phyloP scores from a whole-genome alignment of 2,329 filamentous ascomycete genomes.

The Trichoderma sp. region DNA sequence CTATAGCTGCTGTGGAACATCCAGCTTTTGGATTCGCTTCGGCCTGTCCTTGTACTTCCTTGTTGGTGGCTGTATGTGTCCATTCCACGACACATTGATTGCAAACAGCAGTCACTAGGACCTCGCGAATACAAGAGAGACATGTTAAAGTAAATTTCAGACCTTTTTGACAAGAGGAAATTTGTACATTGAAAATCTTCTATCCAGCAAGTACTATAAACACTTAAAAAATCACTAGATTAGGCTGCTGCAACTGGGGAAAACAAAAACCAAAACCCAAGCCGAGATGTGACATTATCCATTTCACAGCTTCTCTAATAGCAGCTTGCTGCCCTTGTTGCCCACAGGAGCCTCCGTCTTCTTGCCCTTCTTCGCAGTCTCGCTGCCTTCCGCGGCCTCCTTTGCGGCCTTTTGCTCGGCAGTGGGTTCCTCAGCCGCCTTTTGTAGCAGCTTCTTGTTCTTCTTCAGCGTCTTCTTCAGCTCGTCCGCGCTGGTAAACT shows the following conservation, averaged over 20 bases:
- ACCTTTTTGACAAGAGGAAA: neutral
- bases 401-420: conserved; percentile 54
- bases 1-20: neutral
- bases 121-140: neutral
- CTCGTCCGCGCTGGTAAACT: conserved; percentile 67
- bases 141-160: neutral
- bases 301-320: conserved; percentile 58
- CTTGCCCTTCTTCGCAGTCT: conserved; percentile 48
- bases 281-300: neutral
- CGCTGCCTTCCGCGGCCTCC: conserved; percentile 48
- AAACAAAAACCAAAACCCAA: neutral
- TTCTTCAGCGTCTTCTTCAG: conserved; percentile 71
- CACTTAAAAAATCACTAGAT: neutral
- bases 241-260: neutral
- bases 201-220: neutral
- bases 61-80: neutral
- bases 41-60: neutral
- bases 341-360: conserved; percentile 52
- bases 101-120: neutral
- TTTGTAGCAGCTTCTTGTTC: conserved; percentile 69
- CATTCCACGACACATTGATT: neutral
- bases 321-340: conserved; percentile 62
- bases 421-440: conserved; percentile 63
- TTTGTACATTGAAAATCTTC: neutral
- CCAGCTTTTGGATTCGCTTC: neutral